These are phyloP conservation scores for Thoreauomyces humboldtii DNA, from an alignment of 192 early-diverging fungal genomes.

Conservation along the genomic window DNA sequence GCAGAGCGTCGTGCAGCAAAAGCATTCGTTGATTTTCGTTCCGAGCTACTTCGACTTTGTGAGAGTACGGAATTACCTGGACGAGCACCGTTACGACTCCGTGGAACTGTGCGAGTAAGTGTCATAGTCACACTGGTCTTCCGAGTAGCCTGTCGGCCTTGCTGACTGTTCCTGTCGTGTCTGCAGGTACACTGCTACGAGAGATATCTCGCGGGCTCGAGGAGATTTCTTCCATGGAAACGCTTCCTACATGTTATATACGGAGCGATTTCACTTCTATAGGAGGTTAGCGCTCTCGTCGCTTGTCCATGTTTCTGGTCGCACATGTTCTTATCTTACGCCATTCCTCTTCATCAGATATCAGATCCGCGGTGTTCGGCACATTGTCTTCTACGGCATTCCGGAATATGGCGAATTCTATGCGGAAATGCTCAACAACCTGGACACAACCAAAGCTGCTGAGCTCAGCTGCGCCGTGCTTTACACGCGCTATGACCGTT, in stretches of 20 bases:
- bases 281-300: too few relatives aligned
- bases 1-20: slow-evolving; percentile 41
- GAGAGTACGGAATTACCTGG: slow-evolving; percentile 83
- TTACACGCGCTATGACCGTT: slow-evolving; percentile 70
- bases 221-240: slow-evolving; percentile 79
- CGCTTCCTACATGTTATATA: slow-evolving; percentile 73
- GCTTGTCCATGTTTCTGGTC: too few relatives aligned
- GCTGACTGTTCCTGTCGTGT: neutral
- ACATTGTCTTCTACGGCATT: slow-evolving; percentile 87
- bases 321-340: slow-evolving; percentile 3
- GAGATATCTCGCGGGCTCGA: slow-evolving; percentile 76
- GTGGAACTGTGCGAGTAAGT: slow-evolving; percentile 80
- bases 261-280: slow-evolving; percentile 98
- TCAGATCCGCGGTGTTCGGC: slow-evolving; percentile 76
- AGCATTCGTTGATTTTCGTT: slow-evolving; percentile 67
- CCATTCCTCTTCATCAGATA: slow-evolving; percentile 46
- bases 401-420: slow-evolving; percentile 87
- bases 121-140: too few relatives aligned
- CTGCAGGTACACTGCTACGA: slow-evolving; percentile 76
- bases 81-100: slow-evolving; percentile 71
- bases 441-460: slow-evolving; percentile 50
- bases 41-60: slow-evolving; percentile 98
- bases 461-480: slow-evolving; percentile 39
- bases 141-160: neutral
- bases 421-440: slow-evolving; percentile 80